These are phyloP conservation scores for Xylaria scruposa DNA, from an alignment of 495 filamentous ascomycete genomes.

Conservation along the genomic window DNA sequence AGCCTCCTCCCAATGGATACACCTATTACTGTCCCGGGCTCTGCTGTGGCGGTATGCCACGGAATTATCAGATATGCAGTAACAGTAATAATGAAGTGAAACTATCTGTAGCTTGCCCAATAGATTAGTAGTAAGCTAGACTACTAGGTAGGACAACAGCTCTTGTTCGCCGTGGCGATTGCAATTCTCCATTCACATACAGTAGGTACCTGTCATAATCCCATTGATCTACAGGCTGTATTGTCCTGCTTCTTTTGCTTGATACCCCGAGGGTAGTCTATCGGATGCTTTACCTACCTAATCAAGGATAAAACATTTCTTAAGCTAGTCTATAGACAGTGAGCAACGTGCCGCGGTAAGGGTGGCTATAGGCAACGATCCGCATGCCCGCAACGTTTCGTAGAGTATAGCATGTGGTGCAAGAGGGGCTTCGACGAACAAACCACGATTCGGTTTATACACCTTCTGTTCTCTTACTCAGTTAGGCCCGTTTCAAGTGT, in stretches of 20 bases:
- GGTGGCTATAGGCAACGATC: background rate
- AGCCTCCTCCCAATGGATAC: background rate
- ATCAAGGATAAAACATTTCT: background rate
- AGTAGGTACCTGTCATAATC: background rate
- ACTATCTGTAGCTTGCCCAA: slow-evolving; percentile 3
- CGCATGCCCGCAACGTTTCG: slow-evolving; percentile 22
- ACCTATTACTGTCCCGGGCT: slow-evolving; percentile 10
- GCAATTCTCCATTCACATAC: background rate
- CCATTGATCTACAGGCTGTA: slow-evolving; percentile 11
- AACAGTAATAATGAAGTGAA: slow-evolving; percentile 23
- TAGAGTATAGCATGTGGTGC: slow-evolving; percentile 11
- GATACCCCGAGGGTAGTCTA: background rate
- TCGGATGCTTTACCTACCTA: slow-evolving; percentile 9
- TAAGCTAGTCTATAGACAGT: background rate
- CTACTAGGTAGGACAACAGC: background rate
- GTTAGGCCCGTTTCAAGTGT: slow-evolving; percentile 19
- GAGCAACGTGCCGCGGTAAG: slow-evolving; percentile 18
- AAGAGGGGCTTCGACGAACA: background rate
- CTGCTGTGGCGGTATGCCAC: slow-evolving; percentile 10
- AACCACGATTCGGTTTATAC: slow-evolving; percentile 4
- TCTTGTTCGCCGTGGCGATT: background rate
- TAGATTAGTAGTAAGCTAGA: slow-evolving; percentile 14
- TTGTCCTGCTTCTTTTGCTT: slow-evolving; percentile 8
- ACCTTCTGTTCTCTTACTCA: slow-evolving; percentile 11
- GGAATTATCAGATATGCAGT: background rate